These are phyloP conservation scores for Bidens hawaiensis DNA, from an alignment of 140 eudicot genomes.

Conservation along the genomic window DNA sequence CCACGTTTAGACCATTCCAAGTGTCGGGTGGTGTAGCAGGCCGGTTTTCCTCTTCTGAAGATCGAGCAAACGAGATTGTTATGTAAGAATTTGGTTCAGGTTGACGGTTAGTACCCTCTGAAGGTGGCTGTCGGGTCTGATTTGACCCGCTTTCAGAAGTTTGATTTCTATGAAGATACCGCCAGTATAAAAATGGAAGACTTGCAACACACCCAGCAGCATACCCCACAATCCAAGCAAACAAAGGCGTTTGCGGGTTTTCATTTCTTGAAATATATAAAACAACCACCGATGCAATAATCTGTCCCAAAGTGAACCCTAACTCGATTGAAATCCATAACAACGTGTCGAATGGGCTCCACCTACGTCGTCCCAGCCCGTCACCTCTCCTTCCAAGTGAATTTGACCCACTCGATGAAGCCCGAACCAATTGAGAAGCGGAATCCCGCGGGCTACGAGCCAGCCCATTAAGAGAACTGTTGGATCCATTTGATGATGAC, in stretches of 20 bases:
- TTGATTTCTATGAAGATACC: too few species aligned
- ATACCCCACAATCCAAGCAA: conserved; percentile 79
- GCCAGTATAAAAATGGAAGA: too few species aligned
- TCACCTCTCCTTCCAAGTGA: conserved; percentile 47
- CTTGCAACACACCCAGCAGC: conserved; percentile 64
- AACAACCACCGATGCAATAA: conserved; percentile 57
- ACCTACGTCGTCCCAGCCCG: conserved; percentile 47
- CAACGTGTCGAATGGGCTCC: conserved; percentile 68
- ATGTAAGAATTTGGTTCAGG: too few species aligned
- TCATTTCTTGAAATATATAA: conserved; percentile 49
- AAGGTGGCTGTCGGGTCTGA: conserved; percentile 4
- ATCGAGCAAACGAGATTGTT: conserved; percentile 27
- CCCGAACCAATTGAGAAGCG: background rate
- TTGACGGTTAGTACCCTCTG: too few species aligned
- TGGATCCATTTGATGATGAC: conserved; percentile 39
- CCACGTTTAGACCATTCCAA: conserved; percentile 26
- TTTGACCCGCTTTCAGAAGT: conserved; percentile 14
- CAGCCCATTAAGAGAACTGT: conserved; percentile 14
- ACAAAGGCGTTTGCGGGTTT: conserved; percentile 69
- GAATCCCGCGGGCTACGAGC: conserved; percentile 27
- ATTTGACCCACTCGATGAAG: conserved; percentile 29
- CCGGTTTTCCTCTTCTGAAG: conserved; percentile 50
- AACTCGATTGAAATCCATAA: conserved; percentile 64
- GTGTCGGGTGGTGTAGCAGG: conserved; percentile 23
- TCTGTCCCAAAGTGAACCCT: conserved; percentile 52